phyloP scores from a whole-genome alignment of 176 grass and related monocot species.

The Oryza meyeriana region DNA sequence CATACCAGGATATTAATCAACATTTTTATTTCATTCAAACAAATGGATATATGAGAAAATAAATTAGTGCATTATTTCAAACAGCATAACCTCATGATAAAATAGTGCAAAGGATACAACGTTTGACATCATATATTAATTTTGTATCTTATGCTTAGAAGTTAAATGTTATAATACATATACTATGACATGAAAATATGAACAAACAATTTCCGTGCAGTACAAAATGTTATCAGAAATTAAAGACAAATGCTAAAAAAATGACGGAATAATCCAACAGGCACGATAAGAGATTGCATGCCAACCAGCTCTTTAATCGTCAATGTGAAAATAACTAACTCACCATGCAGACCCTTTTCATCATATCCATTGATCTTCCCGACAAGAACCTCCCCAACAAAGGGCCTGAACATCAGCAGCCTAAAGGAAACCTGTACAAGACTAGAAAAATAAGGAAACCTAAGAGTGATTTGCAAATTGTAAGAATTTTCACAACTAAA shows the following conservation, averaged over 20 bases:
- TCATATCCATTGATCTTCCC: constrained; percentile 82
- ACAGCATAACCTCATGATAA: background rate
- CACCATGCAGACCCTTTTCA: constrained; percentile 74
- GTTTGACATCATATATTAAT: background rate
- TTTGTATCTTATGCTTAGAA: background rate
- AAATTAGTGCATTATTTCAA: background rate
- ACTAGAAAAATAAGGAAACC: background rate
- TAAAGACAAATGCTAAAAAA: constrained; percentile 11
- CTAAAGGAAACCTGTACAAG: constrained; percentile 68
- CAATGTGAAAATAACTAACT: constrained; percentile 16
- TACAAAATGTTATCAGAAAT: background rate
- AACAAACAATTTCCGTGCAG: background rate
- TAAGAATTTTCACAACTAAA: constrained; percentile 4
- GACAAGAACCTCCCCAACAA: constrained; percentile 71
- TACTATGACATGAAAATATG: constrained; percentile 8
- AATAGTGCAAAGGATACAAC: background rate
- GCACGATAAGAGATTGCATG: background rate
- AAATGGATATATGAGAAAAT: background rate
- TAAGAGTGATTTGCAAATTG: constrained; percentile 3
- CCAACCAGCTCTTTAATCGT: constrained; percentile 2
- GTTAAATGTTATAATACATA: background rate
- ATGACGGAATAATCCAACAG: background rate
- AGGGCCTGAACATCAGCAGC: constrained; percentile 84
- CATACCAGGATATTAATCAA: background rate
- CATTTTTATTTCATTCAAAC: background rate